A percentile compares a stretch with the other conserved stretches of the same genome.
Evolutionary conservation across 2,329 filamentous ascomycete species (phyloP).

Genomic region (Fusarium sp.): DNA sequence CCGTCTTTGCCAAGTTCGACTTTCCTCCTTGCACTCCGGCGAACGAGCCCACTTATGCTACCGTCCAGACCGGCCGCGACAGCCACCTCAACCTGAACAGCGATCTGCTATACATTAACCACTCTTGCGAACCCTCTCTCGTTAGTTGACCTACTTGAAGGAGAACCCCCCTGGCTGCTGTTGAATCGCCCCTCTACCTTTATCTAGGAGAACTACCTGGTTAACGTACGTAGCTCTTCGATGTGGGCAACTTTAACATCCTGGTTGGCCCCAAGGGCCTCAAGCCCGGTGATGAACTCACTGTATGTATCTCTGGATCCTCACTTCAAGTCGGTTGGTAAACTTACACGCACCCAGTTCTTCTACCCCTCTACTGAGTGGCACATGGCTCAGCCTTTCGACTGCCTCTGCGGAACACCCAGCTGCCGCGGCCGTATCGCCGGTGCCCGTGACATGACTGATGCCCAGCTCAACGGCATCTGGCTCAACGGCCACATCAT

Average conservation of each 20-base stretch:
- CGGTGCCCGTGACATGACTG: constrained; percentile 74
- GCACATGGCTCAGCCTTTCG: constrained; percentile 80
- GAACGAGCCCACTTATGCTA: constrained; percentile 72
- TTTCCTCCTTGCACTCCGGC: constrained; percentile 75
- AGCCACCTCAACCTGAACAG: constrained; percentile 76
- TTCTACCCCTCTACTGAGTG: constrained; percentile 85
- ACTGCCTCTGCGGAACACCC: constrained; percentile 72
- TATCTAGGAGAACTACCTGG: not conserved
- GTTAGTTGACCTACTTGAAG: constrained; percentile 60
- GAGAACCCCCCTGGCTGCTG: constrained; percentile 20
- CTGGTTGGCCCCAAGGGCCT: constrained; percentile 72
- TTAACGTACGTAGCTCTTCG: constrained; percentile 67
- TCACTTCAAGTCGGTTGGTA: not conserved
- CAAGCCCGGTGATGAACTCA: constrained; percentile 70
- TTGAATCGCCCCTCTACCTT: not conserved
- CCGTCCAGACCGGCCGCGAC: constrained; percentile 72
- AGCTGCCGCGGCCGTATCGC: constrained; percentile 74
- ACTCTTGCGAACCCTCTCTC: constrained; percentile 77
- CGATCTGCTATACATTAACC: constrained; percentile 78
- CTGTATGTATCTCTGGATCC: constrained; percentile 54
- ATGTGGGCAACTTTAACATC: constrained; percentile 70
- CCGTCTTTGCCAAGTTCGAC: constrained; percentile 75
- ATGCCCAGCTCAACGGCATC: constrained; percentile 68
- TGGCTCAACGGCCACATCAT: constrained; percentile 76
- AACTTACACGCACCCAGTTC: constrained; percentile 61